Evolutionary conservation across 2,329 filamentous ascomycete genomes (phyloP).

Genomic region (Cadophora malorum): DNA sequence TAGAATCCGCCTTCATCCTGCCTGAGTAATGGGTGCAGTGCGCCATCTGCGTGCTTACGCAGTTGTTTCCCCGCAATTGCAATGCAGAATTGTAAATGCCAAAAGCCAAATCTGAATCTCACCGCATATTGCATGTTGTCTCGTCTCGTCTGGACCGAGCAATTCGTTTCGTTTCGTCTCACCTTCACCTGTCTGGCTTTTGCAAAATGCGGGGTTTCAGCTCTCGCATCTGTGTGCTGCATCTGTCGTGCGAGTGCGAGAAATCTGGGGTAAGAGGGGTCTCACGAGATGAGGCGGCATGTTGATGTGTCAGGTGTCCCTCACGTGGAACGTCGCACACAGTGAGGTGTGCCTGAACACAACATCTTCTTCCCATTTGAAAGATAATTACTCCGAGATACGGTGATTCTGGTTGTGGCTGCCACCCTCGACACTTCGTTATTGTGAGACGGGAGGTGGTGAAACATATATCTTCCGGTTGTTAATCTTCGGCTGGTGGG

Average conservation of each 20-base stretch:
- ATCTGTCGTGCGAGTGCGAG: neutral
- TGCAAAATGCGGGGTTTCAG: neutral
- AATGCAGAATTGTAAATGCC: neutral
- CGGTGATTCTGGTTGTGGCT: neutral
- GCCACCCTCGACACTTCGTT: neutral
- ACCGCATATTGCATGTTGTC: conserved; percentile 2
- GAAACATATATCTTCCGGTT: conserved; percentile 12
- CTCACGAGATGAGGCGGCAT: neutral
- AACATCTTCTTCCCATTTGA: neutral
- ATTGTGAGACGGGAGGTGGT: conserved; percentile 7
- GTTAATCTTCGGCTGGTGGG: neutral
- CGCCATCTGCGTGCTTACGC: neutral
- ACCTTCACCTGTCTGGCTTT: neutral
- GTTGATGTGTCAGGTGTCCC: conserved; percentile 2
- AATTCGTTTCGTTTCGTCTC: conserved; percentile 10
- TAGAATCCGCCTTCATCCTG: neutral
- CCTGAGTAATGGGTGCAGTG: conserved; percentile 10
- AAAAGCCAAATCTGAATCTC: conserved; percentile 7
- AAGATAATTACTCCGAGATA: neutral
- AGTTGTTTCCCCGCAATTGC: conserved; percentile 1
- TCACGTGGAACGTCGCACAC: conserved; percentile 10
- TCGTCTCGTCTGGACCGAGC: neutral
- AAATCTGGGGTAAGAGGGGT: neutral
- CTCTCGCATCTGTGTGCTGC: neutral
- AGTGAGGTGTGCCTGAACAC: conserved; percentile 12